Percentiles rank a stretch among this genome's conserved stretches.
Evolutionary conservation across 129 eudicot genomes (phyloP).

Genomic region (Solidago caesia): DNA sequence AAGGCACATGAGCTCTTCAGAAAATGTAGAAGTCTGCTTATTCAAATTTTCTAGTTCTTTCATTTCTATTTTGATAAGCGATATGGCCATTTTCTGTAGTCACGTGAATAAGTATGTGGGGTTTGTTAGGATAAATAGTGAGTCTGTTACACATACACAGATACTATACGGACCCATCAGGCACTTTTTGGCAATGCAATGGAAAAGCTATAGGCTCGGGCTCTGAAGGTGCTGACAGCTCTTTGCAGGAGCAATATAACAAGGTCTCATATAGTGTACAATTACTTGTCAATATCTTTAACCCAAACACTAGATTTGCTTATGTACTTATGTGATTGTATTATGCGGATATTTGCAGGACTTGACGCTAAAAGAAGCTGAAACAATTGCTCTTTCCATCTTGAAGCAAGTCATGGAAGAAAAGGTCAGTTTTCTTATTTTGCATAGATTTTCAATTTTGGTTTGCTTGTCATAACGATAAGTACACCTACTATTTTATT

Average conservation of each 20-base stretch:
- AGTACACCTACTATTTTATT: no score
- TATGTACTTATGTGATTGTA: constrained; percentile 3
- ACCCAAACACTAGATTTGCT: constrained; percentile 6
- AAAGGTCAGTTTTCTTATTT: constrained; percentile 52
- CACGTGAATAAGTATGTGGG: background rate
- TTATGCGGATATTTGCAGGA: constrained; percentile 44
- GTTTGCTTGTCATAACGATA: no score
- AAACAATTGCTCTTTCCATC: constrained; percentile 92
- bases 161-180: constrained; percentile 98
- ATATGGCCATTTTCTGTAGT: no score
- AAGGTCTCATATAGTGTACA: constrained; percentile 45
- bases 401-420: constrained; percentile 99
- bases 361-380: constrained; percentile 83
- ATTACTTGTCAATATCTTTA: background rate
- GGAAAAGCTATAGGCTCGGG: constrained; percentile 99
- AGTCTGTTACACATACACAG: constrained; percentile 38
- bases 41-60: background rate
- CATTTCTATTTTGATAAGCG: no score
- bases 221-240: constrained; percentile 99
- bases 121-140: constrained; percentile 8
- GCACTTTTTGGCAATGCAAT: constrained; percentile 98
- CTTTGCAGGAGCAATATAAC: constrained; percentile 95
- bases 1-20: background rate
- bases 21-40: background rate
- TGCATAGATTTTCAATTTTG: background rate